Evolutionary conservation across 768 basidiomycete genomes (phyloP), one percentile per base, ranked within the genome.

Genomic region (Trametes meyenii): DNA sequence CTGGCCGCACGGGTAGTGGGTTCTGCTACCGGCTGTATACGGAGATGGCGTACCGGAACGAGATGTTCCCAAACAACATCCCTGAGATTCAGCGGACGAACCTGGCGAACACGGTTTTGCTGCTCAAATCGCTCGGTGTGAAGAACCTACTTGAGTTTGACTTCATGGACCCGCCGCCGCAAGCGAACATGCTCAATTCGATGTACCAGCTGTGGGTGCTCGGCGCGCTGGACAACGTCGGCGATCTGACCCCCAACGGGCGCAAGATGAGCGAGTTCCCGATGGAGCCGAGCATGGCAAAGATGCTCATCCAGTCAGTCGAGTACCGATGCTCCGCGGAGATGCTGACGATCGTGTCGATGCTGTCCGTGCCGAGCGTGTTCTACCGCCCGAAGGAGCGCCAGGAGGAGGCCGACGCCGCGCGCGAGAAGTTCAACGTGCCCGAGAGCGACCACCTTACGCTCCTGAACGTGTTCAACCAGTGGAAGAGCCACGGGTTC

Each of bases 151-250:
- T 99, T 21, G 96, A 99, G 75, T 99, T 98, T 70, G 96, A 98
- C 75, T 99, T 99, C 72, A 98, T 99, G 97, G 97, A 99, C 73
- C 97, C 97, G n/a, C 97, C 97, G 21, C 97, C 97, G n/a, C 65
- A 95, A 89, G 92, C 93, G 55, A 98, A 98, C 72, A 99, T 98
- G 67, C 80, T 99, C 45, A 98, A 98, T 73, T 98, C 96, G 6
- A 98, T 98, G 95, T 99, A 98, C 73, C 97, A 98, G 73, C 86
- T 99, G 38, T 99, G 97, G 97, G 96, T 98, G 2, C 88, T 99
- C 35, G 96, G 96, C 38, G 97, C 97, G 8, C 82, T 99, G 24
- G 94, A 98, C 78, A 99, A 98, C 68, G 87, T 96, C 39, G 96
- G 97, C n/a, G 93, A 99, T 76, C 79, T 99, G 63, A 99, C 96